Percentiles rank a stretch among this genome's conserved stretches.
phyloP scores from a whole-genome alignment of 2,329 filamentous ascomycete species.

The Colletotrichum noveboracense region DNA sequence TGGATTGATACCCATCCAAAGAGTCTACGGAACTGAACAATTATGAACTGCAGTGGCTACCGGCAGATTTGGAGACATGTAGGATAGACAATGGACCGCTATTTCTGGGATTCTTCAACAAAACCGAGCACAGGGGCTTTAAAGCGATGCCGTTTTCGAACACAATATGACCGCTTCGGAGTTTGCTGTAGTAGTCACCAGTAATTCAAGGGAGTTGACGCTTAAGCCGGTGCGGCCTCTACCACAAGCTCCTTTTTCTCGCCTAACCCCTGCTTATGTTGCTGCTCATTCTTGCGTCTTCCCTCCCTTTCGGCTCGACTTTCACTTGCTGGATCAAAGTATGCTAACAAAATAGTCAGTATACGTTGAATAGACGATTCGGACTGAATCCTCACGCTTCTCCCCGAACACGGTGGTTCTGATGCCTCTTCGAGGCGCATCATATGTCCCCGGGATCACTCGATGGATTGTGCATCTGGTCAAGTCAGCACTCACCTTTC shows the following conservation, averaged over 20 bases:
- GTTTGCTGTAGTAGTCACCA: neutral
- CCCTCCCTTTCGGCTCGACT: conserved; percentile 19
- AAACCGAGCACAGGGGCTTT: neutral
- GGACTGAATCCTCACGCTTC: conserved; percentile 38
- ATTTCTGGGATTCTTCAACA: neutral
- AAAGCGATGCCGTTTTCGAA: neutral
- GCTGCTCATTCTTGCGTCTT: neutral
- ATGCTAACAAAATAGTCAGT: conserved; percentile 26
- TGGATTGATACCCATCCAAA: neutral
- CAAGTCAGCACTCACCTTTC: neutral
- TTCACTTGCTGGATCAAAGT: conserved; percentile 36
- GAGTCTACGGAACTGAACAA: neutral
- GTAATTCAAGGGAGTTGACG: neutral
- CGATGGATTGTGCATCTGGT: conserved; percentile 40
- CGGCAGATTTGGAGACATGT: neutral
- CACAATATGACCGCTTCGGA: neutral
- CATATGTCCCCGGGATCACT: conserved; percentile 46
- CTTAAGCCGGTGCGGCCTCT: neutral
- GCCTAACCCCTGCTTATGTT: neutral
- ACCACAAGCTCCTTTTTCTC: neutral
- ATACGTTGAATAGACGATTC: neutral
- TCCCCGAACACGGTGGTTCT: conserved; percentile 49
- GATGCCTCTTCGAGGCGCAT: conserved; percentile 40
- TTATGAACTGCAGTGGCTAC: neutral
- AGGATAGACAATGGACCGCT: neutral